Base-by-base conservation (phyloP, 2,329 filamentous ascomycete species). In the Clonostachys byssicola region DNA sequence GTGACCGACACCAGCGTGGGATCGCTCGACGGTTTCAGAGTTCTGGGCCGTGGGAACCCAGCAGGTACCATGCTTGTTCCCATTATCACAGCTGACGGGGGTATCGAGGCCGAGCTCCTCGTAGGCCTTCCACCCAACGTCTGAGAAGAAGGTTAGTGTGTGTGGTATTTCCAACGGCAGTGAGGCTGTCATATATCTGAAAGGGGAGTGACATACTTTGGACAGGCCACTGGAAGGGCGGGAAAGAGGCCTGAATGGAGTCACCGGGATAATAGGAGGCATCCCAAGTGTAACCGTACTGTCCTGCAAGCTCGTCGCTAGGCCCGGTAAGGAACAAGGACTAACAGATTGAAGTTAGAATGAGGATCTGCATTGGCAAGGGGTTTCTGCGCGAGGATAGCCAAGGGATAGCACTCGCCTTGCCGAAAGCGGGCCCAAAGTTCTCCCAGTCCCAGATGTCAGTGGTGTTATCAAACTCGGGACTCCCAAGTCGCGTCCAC, bases 381-480 rank as follows among this genome's bases (percentile, higher is more conserved):
- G 23, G 23, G 8, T 30, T 30, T 8, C 8, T 30, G 23, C 3
- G 9, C 23, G 23, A 30, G 23, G 10, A 30, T 9, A 10, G 23
- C 23, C 23, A 30, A 30, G 8, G 18, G 23, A 39, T 12, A 2
- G 36, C 14, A 38, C 50, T 51, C 30, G 58, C 63, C 57, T 69
- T 70, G 44, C 60, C 59, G 47, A 67, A 68, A 47, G 59, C 63
- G 6, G 65, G 64, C 5, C 63, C 52, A 34, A 69, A 56, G 16
- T 57, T 58, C 5, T 60, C 51, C 63, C 66, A 70, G 41, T 63
- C 57, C 67, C 67, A 70, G 5, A 56, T 57, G 23, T 58, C 52
- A 8, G 16, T 40, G 23, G 43, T 48, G 18, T 49, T 46, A 30
- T 54, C 52, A 17, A 56, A 51, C 20, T 57, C 48, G 18, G 46